These are phyloP conservation scores for Hanseniaspora guilliermondii DNA, from an alignment of 805 yeast genomes.

Conservation along the genomic window DNA sequence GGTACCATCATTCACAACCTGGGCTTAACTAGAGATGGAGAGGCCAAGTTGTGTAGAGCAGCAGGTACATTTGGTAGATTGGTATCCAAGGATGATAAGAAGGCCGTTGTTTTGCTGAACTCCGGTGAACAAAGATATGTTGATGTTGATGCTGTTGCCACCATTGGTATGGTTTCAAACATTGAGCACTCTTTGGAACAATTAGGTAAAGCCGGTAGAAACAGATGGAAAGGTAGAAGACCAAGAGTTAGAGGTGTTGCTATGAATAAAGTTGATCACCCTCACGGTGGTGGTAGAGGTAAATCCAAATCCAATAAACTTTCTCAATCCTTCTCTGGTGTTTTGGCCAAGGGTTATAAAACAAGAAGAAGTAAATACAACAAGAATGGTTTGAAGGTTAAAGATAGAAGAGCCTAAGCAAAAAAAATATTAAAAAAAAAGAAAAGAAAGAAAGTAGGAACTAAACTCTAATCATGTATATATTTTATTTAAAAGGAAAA, in stretches of 20 bases:
- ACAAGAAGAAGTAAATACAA: conserved; percentile 82
- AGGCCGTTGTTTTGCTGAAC: conserved; percentile 70
- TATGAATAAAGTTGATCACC: conserved; percentile 94
- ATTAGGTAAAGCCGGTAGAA: conserved; percentile 94
- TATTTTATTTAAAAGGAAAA: conserved; percentile 17
- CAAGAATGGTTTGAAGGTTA: conserved; percentile 63
- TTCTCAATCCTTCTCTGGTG: conserved; percentile 95
- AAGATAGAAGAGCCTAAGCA: conserved; percentile 61
- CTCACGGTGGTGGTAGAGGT: conserved; percentile 99
- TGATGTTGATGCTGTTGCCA: conserved; percentile 76
- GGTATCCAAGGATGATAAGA: conserved; percentile 62
- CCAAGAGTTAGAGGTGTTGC: conserved; percentile 97
- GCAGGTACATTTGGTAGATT: conserved; percentile 93
- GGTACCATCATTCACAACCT: conserved; percentile 84
- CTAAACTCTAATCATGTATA: not conserved
- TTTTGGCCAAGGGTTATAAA: conserved; percentile 80
- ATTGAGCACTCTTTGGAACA: conserved; percentile 79
- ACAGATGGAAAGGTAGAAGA: conserved; percentile 82
- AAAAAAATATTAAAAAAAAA: no score
- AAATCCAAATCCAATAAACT: conserved; percentile 91
- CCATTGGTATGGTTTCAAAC: conserved; percentile 85
- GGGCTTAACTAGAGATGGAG: conserved; percentile 63
- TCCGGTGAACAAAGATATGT: conserved; percentile 92
- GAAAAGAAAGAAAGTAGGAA: conserved; percentile 26
- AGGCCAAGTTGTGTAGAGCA: conserved; percentile 79